Conservation (phyloP, 148 eudicot species). For the Suaeda aralocaspica region DNA sequence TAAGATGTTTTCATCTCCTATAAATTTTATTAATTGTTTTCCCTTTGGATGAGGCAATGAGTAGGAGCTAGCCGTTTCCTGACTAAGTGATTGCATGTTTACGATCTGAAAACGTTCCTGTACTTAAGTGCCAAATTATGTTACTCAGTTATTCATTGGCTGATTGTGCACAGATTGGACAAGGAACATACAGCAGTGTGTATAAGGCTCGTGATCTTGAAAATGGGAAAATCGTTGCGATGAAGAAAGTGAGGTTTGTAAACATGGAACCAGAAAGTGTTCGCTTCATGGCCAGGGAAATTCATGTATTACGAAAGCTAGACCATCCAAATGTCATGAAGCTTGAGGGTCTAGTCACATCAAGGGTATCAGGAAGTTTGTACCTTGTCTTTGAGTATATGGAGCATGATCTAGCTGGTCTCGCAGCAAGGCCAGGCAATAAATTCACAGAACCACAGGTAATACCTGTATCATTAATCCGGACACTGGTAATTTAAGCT, state of each 20-base stretch:
- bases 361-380: slow-evolving; percentile 73
- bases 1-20: too few relatives aligned
- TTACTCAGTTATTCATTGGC: background rate
- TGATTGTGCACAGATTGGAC: slow-evolving; percentile 66
- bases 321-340: slow-evolving; percentile 91
- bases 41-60: background rate
- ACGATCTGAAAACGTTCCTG: background rate
- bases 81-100: background rate
- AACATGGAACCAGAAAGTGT: slow-evolving; percentile 94
- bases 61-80: background rate
- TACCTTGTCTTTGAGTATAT: slow-evolving; percentile 92
- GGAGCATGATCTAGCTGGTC: slow-evolving; percentile 91
- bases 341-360: slow-evolving; percentile 71
- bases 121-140: background rate
- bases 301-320: slow-evolving; percentile 59
- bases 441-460: slow-evolving; percentile 84
- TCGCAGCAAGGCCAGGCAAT: slow-evolving; percentile 51
- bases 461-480: background rate
- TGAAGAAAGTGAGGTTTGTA: slow-evolving; percentile 83
- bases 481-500: background rate
- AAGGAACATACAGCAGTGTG: slow-evolving; percentile 91
- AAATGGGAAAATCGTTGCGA: slow-evolving; percentile 66
- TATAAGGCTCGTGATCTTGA: slow-evolving; percentile 82
- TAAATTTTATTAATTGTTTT: too few relatives aligned
- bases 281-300: slow-evolving; percentile 95